Percentiles rank a stretch among this genome's conserved stretches.
phyloP scores from a whole-genome alignment of 208 protist genomes.

The Trichomonas gallinae region DNA sequence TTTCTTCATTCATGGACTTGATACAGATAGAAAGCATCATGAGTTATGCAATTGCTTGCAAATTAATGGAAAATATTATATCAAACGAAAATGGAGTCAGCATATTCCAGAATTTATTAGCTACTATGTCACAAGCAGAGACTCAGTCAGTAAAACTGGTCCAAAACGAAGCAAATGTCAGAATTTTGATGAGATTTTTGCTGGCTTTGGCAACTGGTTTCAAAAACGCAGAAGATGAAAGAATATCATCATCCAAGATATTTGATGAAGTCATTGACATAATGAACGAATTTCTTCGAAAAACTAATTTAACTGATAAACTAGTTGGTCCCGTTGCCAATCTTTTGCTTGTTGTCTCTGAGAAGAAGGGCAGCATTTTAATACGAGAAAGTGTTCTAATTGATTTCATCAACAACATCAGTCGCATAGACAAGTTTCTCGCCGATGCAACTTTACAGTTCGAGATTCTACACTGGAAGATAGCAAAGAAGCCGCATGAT shows the following conservation, averaged over 20 bases:
- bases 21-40: not conserved
- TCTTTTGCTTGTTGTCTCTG: not conserved
- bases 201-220: not conserved
- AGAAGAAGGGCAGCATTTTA: not conserved
- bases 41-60: not conserved
- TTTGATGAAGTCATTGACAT: not conserved
- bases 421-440: not conserved
- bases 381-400: not conserved
- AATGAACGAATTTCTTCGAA: not conserved
- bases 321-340: not conserved
- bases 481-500: not conserved
- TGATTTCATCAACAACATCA: not conserved
- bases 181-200: not conserved
- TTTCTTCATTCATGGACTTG: not conserved
- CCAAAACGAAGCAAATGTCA: not conserved
- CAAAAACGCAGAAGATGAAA: not conserved
- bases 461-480: not conserved
- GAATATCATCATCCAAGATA: not conserved
- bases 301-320: not conserved
- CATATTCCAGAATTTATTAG: not conserved
- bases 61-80: not conserved
- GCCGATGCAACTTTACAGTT: not conserved
- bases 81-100: not conserved
- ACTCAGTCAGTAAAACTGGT: not conserved
- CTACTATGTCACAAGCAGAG: not conserved